Evolutionary conservation across 257 asterid genomes (phyloP).

Genomic region (Verbena officinalis): DNA sequence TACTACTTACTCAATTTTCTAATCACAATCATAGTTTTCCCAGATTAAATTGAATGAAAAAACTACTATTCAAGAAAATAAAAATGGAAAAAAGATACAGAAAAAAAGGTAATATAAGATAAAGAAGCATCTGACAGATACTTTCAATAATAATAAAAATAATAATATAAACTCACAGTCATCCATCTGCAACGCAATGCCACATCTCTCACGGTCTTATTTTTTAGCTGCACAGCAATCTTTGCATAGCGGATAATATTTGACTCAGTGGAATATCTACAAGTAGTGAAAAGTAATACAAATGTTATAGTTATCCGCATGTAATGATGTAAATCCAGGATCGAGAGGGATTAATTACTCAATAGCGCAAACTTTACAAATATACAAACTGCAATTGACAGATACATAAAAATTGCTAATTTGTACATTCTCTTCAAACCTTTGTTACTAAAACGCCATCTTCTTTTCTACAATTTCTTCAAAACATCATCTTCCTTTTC

Average conservation of each 20-base stretch:
- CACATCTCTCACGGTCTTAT: constrained; percentile 92
- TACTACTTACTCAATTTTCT: background rate
- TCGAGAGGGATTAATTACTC: background rate
- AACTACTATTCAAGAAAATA: background rate
- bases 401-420: background rate
- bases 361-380: background rate
- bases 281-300: constrained; percentile 23
- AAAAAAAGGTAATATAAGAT: no score
- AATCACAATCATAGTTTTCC: background rate
- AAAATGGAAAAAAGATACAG: background rate
- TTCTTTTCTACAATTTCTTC: no score
- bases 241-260: constrained; percentile 80
- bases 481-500: no score
- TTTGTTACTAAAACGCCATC: no score
- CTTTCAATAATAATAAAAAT: no score
- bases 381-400: background rate
- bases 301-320: no score
- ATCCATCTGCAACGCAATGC: constrained; percentile 98
- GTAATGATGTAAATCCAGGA: constrained; percentile 4
- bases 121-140: no score
- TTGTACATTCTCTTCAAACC: background rate
- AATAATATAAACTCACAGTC: constrained; percentile 56
- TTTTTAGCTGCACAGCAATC: constrained; percentile 74
- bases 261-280: constrained; percentile 81
- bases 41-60: background rate